A percentile compares a stretch with the other conserved stretches of the same genome.
phyloP scores from a whole-genome alignment of 306 rosid species.

The Cucurbita ficifolia region DNA sequence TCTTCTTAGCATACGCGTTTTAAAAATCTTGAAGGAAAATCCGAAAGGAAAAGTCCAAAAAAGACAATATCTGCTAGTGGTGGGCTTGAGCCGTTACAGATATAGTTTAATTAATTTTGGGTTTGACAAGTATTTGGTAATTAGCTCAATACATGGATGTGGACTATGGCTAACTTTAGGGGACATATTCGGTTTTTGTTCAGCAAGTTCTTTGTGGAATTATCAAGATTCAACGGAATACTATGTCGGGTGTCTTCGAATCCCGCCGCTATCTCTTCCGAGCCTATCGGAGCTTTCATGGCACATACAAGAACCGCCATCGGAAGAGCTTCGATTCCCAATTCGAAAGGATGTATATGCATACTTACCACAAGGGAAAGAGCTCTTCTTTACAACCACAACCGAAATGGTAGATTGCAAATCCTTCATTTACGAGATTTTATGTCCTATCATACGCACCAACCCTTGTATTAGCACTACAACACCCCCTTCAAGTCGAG shows the following conservation, averaged over 20 bases:
- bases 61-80: no score
- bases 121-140: no score
- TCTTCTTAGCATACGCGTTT: no score
- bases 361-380: slow-evolving; percentile 66
- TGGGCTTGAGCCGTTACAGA: no score
- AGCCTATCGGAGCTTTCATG: slow-evolving; percentile 45
- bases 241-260: slow-evolving; percentile 50
- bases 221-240: slow-evolving; percentile 71
- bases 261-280: slow-evolving; percentile 48
- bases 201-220: slow-evolving; percentile 47
- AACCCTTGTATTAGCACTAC: slow-evolving; percentile 23
- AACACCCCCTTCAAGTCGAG: slow-evolving; percentile 29
- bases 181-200: background rate
- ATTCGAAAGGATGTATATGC: slow-evolving; percentile 51
- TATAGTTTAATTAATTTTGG: no score
- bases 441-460: slow-evolving; percentile 41
- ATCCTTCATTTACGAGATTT: slow-evolving; percentile 39
- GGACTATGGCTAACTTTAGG: background rate
- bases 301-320: slow-evolving; percentile 63
- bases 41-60: no score
- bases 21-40: no score
- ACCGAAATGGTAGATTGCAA: slow-evolving; percentile 49
- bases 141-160: background rate
- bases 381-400: slow-evolving; percentile 46
- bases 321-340: slow-evolving; percentile 66